phyloP scores from a whole-genome alignment of 805 yeast species.

The Starmerella geochares region DNA sequence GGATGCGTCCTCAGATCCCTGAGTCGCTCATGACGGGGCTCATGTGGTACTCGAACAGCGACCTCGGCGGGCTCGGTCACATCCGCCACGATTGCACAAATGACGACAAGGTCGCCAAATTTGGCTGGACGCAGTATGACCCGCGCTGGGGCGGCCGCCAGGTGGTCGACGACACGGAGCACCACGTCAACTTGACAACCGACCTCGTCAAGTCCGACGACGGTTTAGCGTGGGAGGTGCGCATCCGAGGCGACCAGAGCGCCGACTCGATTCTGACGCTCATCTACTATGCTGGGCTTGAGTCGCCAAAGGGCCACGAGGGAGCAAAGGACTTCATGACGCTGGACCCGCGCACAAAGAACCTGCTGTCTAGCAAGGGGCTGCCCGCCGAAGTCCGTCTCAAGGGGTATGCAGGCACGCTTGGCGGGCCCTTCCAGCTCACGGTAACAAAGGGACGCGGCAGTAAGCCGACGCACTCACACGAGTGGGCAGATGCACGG shows the following conservation, averaged over 20 bases:
- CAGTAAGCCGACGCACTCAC: slow-evolving; percentile 39
- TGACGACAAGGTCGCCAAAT: slow-evolving; percentile 55
- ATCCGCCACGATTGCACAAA: slow-evolving; percentile 71
- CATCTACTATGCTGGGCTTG: slow-evolving; percentile 70
- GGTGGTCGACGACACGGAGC: slow-evolving; percentile 54
- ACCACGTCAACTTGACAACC: slow-evolving; percentile 51
- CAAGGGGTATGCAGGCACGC: slow-evolving; percentile 48
- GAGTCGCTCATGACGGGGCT: slow-evolving; percentile 65
- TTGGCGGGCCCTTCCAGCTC: slow-evolving; percentile 61
- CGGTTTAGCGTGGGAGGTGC: slow-evolving; percentile 64
- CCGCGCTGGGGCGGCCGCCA: slow-evolving; percentile 82
- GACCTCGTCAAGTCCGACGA: slow-evolving; percentile 71
- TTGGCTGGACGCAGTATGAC: slow-evolving; percentile 82
- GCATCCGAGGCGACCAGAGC: slow-evolving; percentile 55
- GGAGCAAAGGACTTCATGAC: slow-evolving; percentile 27
- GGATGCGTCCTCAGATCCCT: slow-evolving; percentile 74
- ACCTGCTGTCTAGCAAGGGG: slow-evolving; percentile 18
- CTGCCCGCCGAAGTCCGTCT: slow-evolving; percentile 35
- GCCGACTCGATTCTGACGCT: slow-evolving; percentile 43
- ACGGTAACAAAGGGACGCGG: slow-evolving; percentile 44
- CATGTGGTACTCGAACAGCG: slow-evolving; percentile 74
- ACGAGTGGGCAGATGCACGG: slow-evolving; percentile 36
- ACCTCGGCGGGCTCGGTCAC: slow-evolving; percentile 42
- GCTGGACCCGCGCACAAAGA: slow-evolving; percentile 23
- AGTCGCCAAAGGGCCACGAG: slow-evolving; percentile 37